Evolutionary conservation across 1,139 yeast species (phyloP).

Genomic region (Saccharomyces hybrid): DNA sequence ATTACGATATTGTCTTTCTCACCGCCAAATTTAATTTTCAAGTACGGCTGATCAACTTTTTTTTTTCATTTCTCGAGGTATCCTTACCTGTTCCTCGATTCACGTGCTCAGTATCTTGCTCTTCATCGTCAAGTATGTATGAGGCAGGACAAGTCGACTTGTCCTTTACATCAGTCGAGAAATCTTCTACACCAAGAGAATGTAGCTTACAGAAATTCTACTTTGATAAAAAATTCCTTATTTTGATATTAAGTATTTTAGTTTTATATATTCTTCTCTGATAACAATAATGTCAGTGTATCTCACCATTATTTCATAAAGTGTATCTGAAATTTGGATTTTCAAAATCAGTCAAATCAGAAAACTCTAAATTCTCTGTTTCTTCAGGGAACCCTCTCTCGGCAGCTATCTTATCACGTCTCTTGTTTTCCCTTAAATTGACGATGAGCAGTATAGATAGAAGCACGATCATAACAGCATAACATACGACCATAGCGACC

Average conservation of each 20-base stretch:
- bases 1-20: too few species aligned
- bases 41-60: too few species aligned
- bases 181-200: background rate
- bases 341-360: conserved; percentile 44
- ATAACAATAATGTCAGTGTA: background rate
- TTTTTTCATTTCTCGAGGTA: too few species aligned
- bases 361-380: conserved; percentile 39
- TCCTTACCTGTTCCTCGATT: too few species aligned
- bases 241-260: too few species aligned
- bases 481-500: conserved; percentile 35
- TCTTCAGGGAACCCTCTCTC: conserved; percentile 18
- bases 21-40: too few species aligned
- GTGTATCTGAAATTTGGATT: conserved; percentile 42
- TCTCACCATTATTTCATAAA: conserved; percentile 10
- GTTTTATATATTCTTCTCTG: background rate
- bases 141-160: too few species aligned
- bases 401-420: conserved; percentile 20
- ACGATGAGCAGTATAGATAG: conserved; percentile 21
- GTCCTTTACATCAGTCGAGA: too few species aligned
- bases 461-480: conserved; percentile 19
- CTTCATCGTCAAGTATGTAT: too few species aligned
- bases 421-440: conserved; percentile 22
- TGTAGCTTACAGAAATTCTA: background rate
- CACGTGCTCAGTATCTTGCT: too few species aligned
- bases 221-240: background rate